A percentile compares a stretch with the other conserved stretches of the same genome.
phyloP scores from a whole-genome alignment of 2,329 filamentous ascomycete genomes.

The Orbilia quercus region DNA sequence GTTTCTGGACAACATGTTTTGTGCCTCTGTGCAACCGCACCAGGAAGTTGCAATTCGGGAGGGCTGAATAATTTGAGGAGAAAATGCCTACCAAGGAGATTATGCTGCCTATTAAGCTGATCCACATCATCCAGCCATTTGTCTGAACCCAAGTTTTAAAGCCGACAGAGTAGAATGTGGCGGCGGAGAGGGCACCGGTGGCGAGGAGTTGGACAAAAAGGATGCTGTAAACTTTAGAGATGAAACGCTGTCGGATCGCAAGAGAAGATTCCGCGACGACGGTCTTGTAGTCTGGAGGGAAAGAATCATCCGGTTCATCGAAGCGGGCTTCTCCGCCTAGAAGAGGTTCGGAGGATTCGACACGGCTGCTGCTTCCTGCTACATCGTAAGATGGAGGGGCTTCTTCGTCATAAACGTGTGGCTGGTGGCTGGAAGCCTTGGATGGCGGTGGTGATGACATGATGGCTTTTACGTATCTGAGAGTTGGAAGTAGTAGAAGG shows the following conservation, averaged over 20 bases:
- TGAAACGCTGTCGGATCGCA: constrained; percentile 95
- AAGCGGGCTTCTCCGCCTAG: constrained; percentile 40
- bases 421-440: constrained; percentile 41
- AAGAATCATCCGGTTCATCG: constrained; percentile 49
- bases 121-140: constrained; percentile 85
- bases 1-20: background rate
- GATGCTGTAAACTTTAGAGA: constrained; percentile 98
- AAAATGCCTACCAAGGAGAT: constrained; percentile 72
- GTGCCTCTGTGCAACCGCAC: constrained; percentile 13
- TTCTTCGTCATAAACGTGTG: constrained; percentile 50
- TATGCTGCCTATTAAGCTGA: constrained; percentile 70
- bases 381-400: constrained; percentile 52
- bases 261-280: constrained; percentile 92
- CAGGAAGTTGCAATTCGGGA: background rate
- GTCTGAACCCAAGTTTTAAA: constrained; percentile 90
- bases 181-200: constrained; percentile 80
- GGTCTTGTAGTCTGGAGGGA: constrained; percentile 77
- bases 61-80: background rate
- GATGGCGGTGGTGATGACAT: constrained; percentile 48
- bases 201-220: constrained; percentile 91
- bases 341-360: constrained; percentile 48
- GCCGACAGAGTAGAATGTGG: constrained; percentile 83
- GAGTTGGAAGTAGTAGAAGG: background rate
- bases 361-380: constrained; percentile 38
- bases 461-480: too few species aligned